Evolutionary conservation across 495 filamentous ascomycete genomes (phyloP), one percentile per base, ranked within the genome.

Genomic region (Hypomontagnella monticulosa): DNA sequence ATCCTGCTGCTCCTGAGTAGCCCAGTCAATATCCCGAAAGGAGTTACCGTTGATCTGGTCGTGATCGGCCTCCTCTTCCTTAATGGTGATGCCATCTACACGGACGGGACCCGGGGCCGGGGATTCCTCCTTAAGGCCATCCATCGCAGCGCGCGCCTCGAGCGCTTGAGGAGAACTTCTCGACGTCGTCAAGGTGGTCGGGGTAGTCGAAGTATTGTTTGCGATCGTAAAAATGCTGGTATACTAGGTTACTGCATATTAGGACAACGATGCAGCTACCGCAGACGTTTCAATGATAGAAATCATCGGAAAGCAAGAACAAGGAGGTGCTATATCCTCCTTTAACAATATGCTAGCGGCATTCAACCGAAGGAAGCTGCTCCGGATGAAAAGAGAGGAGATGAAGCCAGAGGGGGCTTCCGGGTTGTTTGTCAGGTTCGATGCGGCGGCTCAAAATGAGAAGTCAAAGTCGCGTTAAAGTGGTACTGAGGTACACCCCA

Each of bases 1-100:
- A 46, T 76, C 74, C 15, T 61, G 48, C 14, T 63, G 61, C 40
- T 65, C 71, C 55, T 75, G 73, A 44, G 63, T 59, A 46, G 57
- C 63, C 74, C 70, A 75, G 60, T 72, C 69, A 12, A 67, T 67
- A 14, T 69, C 57, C 19, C 59, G 42, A 16, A 70, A 68, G 1
- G 66, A 43, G 19, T 58, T 34, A 4, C 43, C 70, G 10, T 51
- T 51, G 11, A 27, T 33, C 66, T 63, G 60, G 16, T 70, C 63
- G 44, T 48, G 47, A 47, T 72, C 71, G 59, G 65, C 43, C 27
- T 63, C 66, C 55, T 72, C 70, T 48, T 72, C 61, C 57, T 72
- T 73, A 64, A 72, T 71, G 44, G 38, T 30, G 42, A 69, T 19
- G n/a, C 56, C 60, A 14, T 64, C 57, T 12, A 41, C 48, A 61